These are phyloP conservation scores for Vigna radiata DNA, from an alignment of 306 rosid species.

Conservation along the genomic window DNA sequence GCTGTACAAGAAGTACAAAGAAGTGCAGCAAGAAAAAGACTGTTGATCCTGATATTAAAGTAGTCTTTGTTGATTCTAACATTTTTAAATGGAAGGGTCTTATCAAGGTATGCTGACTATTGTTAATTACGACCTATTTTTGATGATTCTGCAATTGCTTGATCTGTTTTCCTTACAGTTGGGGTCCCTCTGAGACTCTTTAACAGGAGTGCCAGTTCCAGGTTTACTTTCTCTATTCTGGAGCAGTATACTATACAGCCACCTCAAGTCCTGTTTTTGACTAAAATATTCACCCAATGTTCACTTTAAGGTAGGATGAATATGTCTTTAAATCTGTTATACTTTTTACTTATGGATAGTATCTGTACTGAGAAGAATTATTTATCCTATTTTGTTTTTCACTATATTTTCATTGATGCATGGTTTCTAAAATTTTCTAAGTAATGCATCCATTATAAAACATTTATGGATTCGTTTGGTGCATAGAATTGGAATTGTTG, in stretches of 20 bases:
- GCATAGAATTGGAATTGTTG: not conserved
- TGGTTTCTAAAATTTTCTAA: slow-evolving; percentile 12
- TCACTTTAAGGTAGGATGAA: slow-evolving; percentile 81
- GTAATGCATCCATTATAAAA: not conserved
- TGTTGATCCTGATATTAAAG: slow-evolving; percentile 87
- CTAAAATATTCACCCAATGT: slow-evolving; percentile 98
- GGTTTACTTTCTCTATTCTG: slow-evolving; percentile 90
- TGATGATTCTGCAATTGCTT: slow-evolving; percentile 18
- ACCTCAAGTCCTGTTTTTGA: slow-evolving; percentile 95
- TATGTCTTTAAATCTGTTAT: not conserved
- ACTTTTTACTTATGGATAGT: not conserved
- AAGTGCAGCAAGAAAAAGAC: slow-evolving; percentile 86
- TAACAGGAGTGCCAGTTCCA: slow-evolving; percentile 90
- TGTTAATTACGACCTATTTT: not conserved
- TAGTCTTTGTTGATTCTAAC: slow-evolving; percentile 86
- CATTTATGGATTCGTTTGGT: not conserved
- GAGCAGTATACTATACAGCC: slow-evolving; percentile 95
- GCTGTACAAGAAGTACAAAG: slow-evolving; percentile 91
- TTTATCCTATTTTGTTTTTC: slow-evolving; percentile 16
- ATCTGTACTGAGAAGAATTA: not conserved
- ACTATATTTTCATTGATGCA: not conserved
- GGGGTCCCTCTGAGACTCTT: slow-evolving; percentile 86
- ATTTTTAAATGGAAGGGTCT: slow-evolving; percentile 95
- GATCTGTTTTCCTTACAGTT: slow-evolving; percentile 31
- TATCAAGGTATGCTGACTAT: slow-evolving; percentile 63